Conservation (phyloP, 169 alveolate genomes). For the Amoebophrya sp. region DNA sequence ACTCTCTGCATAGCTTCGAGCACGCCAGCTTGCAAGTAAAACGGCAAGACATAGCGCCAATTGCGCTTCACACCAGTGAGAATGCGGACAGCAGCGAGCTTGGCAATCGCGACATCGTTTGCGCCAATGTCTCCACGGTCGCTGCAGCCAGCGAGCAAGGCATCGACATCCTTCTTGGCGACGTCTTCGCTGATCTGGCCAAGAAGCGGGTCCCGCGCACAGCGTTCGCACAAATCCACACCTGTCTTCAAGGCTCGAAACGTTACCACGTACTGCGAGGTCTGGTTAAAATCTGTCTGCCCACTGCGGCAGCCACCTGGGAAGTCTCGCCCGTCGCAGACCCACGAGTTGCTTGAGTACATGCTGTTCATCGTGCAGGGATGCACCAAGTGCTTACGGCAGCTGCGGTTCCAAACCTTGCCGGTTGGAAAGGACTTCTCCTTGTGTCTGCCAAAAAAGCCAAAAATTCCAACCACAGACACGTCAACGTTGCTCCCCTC, state of each 20-base stretch:
- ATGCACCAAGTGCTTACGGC: not conserved
- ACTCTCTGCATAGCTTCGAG: not conserved
- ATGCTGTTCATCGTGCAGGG: not conserved
- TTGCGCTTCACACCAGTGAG: not conserved
- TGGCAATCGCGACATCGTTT: not conserved
- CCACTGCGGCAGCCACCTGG: not conserved
- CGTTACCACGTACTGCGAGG: not conserved
- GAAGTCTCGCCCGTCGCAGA: constrained; percentile 8
- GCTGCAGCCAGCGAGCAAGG: not conserved
- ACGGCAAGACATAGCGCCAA: not conserved
- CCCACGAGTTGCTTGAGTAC: not conserved
- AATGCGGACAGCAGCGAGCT: not conserved
- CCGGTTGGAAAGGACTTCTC: not conserved
- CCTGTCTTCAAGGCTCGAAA: not conserved
- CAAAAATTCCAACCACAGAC: not conserved
- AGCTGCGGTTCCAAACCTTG: not conserved
- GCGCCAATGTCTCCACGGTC: not conserved
- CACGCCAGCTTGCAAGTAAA: not conserved
- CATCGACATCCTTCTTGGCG: not conserved
- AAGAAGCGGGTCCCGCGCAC: not conserved
- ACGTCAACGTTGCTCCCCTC: not conserved
- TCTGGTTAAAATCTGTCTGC: constrained; percentile 14
- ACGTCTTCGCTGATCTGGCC: not conserved
- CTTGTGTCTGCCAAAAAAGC: not conserved
- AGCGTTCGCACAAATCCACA: not conserved